phyloP scores from a whole-genome alignment of 768 basidiomycete species.

The Leccinellum albellum region DNA sequence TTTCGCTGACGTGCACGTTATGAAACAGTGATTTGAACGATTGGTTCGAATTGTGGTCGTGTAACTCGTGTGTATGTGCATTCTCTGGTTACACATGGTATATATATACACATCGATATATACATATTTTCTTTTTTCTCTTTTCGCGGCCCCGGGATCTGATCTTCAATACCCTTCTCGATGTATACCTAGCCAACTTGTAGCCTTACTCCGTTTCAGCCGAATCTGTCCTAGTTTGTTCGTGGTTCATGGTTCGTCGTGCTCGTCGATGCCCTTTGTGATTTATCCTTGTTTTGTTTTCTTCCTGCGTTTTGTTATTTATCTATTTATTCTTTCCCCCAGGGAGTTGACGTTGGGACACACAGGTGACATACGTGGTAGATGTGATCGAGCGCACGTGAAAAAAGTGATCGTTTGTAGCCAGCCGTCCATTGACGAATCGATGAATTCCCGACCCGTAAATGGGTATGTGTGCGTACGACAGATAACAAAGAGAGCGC shows the following conservation, averaged over 20 bases:
- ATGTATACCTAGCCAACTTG: conserved; percentile 39
- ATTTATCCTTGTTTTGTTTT: neutral
- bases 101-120: conserved; percentile 3
- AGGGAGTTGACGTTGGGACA: neutral
- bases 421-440: neutral
- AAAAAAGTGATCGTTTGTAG: neutral
- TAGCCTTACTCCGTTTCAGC: conserved; percentile 32
- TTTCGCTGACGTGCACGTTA: neutral
- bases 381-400: neutral
- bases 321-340: neutral
- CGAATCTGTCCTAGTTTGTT: neutral
- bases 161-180: conserved; percentile 16
- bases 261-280: neutral
- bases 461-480: conserved; percentile 2
- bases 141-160: neutral
- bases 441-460: neutral
- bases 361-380: neutral
- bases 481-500: conserved; percentile 9
- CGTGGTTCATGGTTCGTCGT: neutral
- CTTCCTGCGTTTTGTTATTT: neutral
- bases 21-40: conserved; percentile 35
- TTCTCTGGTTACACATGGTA: neutral
- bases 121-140: neutral
- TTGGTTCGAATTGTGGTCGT: neutral
- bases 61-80: neutral